Evolutionary conservation across 768 basidiomycete species (phyloP), one percentile per base, ranked within the genome.

Genomic region (Gautieria morchelliformis): DNA sequence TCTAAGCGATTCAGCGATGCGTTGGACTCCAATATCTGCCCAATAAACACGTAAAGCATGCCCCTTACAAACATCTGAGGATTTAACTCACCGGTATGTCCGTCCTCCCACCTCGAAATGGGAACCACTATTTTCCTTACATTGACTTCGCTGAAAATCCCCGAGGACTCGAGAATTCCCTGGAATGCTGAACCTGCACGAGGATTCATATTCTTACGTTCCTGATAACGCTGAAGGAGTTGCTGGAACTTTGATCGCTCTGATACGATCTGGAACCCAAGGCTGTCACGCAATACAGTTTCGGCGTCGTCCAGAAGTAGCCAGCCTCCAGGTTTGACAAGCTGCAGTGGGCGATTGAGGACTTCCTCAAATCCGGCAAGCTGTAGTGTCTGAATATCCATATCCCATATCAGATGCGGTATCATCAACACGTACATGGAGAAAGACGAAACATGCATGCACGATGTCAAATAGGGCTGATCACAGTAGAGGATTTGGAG

Each of bases 381-480:
- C 64, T 65, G 39, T 10, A 33, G 22, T 12, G 45, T 30, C 4
- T 9, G 20, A 30, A 27, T 30, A 24, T 24, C 8, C 22, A 33
- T 30, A 20, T 49, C 27, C 11, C 5, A n/a, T 14, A 20, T 49
- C 5, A 33, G 22, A 27, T 27, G 19, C 1, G 24, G 10, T 27
- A 24, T n/a, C 11, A 12, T 27, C 20, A 22, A 19, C 6, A 46
- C 60, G 5, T 53, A 67, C 66, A 44, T 68, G 63, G 39, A 62
- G 53, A 41, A 66, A 52, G 19, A 65, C 49, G 32, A 65, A 61
- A 27, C 67, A 63, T 5, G 58, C 55, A 55, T 67, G 66, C 19
- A 67, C 56, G 7, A 65, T 61, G 49, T 67, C 65, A 20, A 65
- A 66, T n/a, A n/a, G n/a, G n/a, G n/a, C n/a, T n/a, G n/a, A n/a